Conservation (phyloP, 306 rosid species). For the Canavalia gladiata region DNA sequence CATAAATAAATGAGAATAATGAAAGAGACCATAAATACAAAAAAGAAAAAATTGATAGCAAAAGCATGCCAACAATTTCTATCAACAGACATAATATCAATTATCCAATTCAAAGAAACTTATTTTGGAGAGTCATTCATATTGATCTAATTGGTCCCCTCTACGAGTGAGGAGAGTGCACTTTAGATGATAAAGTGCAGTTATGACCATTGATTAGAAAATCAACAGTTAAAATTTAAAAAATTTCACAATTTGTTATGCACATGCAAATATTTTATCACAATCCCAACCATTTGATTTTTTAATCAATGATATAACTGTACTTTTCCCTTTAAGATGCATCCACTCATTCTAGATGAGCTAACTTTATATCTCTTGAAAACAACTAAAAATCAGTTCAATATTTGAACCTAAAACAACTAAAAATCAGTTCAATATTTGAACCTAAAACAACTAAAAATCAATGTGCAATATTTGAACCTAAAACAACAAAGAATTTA, state of each 20-base stretch:
- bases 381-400: background rate
- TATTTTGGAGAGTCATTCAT: slow-evolving; percentile 9
- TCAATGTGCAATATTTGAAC: slow-evolving; percentile 1
- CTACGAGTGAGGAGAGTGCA: background rate
- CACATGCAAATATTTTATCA: background rate
- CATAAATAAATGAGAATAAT: slow-evolving; percentile 42
- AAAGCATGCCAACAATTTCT: slow-evolving; percentile 29
- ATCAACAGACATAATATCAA: slow-evolving; percentile 20
- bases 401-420: no score
- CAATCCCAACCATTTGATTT: background rate
- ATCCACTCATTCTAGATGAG: background rate
- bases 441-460: no score
- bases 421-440: no score
- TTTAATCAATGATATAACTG: background rate
- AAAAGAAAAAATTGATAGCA: slow-evolving; percentile 6
- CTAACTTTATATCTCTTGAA: background rate
- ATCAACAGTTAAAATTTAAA: background rate
- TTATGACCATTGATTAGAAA: background rate
- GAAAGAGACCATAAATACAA: slow-evolving; percentile 15
- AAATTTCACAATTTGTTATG: background rate
- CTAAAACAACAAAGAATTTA: background rate
- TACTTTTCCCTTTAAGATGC: background rate
- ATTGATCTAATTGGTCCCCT: background rate
- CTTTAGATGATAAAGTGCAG: background rate
- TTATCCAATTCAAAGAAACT: slow-evolving; percentile 37